phyloP scores from a whole-genome alignment of 2,329 filamentous ascomycete genomes.

The Lizonia empirigonia region DNA sequence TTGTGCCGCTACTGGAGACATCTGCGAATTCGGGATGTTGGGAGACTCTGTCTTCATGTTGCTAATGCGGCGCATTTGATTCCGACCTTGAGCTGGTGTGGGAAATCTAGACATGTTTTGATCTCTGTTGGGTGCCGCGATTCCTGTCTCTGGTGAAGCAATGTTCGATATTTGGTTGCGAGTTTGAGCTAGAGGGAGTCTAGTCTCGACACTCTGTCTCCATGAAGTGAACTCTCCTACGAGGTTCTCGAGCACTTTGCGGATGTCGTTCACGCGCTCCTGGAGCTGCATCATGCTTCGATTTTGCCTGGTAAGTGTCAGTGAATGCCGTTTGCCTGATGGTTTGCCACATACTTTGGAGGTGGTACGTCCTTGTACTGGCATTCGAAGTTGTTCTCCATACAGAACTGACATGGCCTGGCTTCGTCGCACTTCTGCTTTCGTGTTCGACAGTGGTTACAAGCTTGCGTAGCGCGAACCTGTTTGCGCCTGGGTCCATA shows the following conservation, averaged over 20 bases:
- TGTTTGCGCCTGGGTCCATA: constrained; percentile 47
- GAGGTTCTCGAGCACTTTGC: constrained; percentile 37
- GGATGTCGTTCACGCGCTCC: constrained; percentile 50
- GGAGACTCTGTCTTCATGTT: constrained; percentile 46
- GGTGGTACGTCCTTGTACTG: constrained; percentile 90
- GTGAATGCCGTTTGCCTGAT: constrained; percentile 2
- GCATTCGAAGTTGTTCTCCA: constrained; percentile 82
- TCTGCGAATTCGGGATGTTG: constrained; percentile 30
- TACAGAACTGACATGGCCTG: constrained; percentile 65
- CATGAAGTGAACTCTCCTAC: constrained; percentile 41
- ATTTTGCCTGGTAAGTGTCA: constrained; percentile 49
- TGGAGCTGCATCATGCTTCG: constrained; percentile 58
- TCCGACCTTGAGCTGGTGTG: constrained; percentile 35
- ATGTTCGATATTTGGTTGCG: constrained; percentile 29
- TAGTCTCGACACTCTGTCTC: constrained; percentile 41
- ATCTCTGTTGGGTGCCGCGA: constrained; percentile 32
- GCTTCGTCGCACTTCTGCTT: constrained; percentile 52
- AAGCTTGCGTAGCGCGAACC: constrained; percentile 65
- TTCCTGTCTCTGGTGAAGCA: constrained; percentile 36
- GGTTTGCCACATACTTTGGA: constrained; percentile 71
- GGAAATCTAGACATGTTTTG: constrained; percentile 34
- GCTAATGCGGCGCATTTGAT: constrained; percentile 34
- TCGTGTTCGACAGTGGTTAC: constrained; percentile 55
- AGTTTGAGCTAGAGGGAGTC: constrained; percentile 26
- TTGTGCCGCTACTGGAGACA: constrained; percentile 33